Evolutionary conservation across 140 eudicot species (phyloP).

Genomic region (Anethum foeniculum): DNA sequence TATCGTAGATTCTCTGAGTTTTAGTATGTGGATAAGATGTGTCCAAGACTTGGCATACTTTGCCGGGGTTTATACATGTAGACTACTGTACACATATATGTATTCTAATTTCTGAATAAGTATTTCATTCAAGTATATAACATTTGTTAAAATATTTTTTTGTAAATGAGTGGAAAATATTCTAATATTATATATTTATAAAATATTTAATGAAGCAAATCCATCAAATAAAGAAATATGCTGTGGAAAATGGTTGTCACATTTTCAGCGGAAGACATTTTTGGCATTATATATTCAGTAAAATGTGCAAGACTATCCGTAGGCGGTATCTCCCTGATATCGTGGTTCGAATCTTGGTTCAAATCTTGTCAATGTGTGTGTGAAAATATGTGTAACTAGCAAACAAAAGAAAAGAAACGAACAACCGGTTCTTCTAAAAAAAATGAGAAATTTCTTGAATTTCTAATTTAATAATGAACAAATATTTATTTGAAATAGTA

Average conservation of each 20-base stretch:
- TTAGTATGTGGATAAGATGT: neutral
- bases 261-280: neutral
- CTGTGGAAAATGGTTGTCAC: neutral
- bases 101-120: neutral
- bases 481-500: neutral
- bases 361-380: no score
- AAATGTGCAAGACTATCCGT: neutral
- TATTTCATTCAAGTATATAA: neutral
- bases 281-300: no score
- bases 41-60: slow-evolving; percentile 4
- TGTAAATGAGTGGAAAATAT: no score
- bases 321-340: no score
- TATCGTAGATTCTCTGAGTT: neutral
- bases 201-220: neutral
- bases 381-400: neutral
- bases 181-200: no score
- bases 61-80: neutral
- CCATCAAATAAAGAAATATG: neutral
- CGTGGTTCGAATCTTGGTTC: no score
- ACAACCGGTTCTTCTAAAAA: no score
- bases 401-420: no score
- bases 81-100: neutral
- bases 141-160: no score
- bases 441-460: neutral
- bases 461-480: no score